Evolutionary conservation across 257 asterid species (phyloP), one percentile per base, ranked within the genome.

Genomic region (Knoxia roxburghii): DNA sequence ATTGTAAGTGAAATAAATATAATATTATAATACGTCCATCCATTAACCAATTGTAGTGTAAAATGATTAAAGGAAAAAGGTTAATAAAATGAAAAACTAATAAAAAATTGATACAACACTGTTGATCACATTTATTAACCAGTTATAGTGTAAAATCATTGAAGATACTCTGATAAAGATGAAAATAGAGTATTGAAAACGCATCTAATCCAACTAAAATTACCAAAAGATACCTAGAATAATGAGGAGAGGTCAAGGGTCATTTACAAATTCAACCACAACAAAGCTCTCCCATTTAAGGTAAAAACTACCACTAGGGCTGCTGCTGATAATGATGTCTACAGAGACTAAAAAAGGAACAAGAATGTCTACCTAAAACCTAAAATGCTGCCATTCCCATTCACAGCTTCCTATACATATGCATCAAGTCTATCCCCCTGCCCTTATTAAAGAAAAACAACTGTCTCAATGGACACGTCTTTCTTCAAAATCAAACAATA

Each of bases 331-430:
- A 24, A 48, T 58, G 23, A 45, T 65, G 26, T 52, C 55, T 49
- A 70, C 15, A 45, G 29, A 66, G 53, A 61, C 4, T 9, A 37
- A 37, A 61, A 61, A 61, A 52, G 54, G 37, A 57, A 39, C 69
- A 21, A 54, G 65, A 73, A 54, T 53, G 30, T 60, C 73, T 68
- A 37, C 58, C 78, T 68, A 74, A 24, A 62, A 48, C 23, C 39
- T 59, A 55, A 72, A 57, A 1, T 46, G 32, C 62, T 72, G 61
- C 72, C 71, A 45, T 46, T 23, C n/a, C 48, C n/a, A 56, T 65
- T 30, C 60, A 55, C 21, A 64, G 71, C 69, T 46, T 26, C 72
- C 72, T 73, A 65, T 65, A 72, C 76, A 72, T 40, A 71, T 71
- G 49, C 77, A 49, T 49, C 64, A 30, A 58, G 72, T 67, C 63